phyloP scores from a whole-genome alignment of 495 filamentous ascomycete species.

The Penicillium odoratum region DNA sequence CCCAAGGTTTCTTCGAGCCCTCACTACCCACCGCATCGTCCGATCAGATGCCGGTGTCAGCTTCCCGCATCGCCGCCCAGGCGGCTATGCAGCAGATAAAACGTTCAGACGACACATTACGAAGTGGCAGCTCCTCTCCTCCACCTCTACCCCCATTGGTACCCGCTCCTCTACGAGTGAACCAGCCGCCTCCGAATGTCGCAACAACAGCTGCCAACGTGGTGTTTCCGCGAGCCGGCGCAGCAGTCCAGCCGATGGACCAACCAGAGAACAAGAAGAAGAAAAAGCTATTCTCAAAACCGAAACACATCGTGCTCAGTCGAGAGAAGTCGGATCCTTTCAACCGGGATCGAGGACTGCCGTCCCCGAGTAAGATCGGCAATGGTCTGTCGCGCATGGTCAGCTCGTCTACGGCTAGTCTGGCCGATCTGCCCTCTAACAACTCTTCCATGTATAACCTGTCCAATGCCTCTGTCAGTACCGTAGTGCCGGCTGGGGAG shows the following conservation, averaged over 20 bases:
- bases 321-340: constrained; percentile 60
- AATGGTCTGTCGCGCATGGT: constrained; percentile 59
- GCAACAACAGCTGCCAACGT: constrained; percentile 83
- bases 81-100: constrained; percentile 82
- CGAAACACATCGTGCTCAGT: constrained; percentile 76
- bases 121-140: constrained; percentile 45
- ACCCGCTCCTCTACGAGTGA: constrained; percentile 27
- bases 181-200: constrained; percentile 51
- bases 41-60: constrained; percentile 57
- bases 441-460: constrained; percentile 76
- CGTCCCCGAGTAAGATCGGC: constrained; percentile 78
- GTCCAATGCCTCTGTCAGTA: constrained; percentile 81
- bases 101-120: constrained; percentile 54
- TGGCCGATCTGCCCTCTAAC: constrained; percentile 65
- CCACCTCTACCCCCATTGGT: constrained; percentile 31
- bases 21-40: constrained; percentile 69
- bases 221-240: constrained; percentile 70
- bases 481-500: constrained; percentile 57
- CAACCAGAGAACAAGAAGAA: constrained; percentile 67
- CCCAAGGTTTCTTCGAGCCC: constrained; percentile 88
- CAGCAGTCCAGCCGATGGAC: constrained; percentile 42
- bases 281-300: constrained; percentile 89
- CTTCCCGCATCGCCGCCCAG: constrained; percentile 89
- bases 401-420: constrained; percentile 75
- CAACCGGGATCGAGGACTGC: constrained; percentile 65